Evolutionary conservation across 1,284 basidiomycete genomes (phyloP), one percentile per base, ranked within the genome.

Genomic region (Ustilago loliicola): DNA sequence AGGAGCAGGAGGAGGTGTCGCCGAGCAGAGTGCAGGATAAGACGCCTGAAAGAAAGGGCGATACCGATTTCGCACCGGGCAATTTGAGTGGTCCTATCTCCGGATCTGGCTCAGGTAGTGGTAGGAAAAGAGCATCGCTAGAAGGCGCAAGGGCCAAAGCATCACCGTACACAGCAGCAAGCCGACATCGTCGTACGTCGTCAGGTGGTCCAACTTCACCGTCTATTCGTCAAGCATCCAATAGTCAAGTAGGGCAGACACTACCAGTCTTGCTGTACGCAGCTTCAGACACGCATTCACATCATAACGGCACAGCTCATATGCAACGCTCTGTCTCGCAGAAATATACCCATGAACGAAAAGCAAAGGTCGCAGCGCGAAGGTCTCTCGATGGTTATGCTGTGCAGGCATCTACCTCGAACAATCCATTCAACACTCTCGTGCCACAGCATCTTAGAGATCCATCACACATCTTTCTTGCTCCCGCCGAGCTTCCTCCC

Each of bases 71-170:
- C n/a, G 29, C 60, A 10, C 67, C 67, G 4, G 58, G 50, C 27
- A 40, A 67, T 32, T 34, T 55, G 27, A 54, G 50, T 4, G 73
- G 73, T n/a, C 73, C 73, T 5, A 5, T 76, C 21, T 71, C 67
- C 1, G 73, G 73, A 11, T 67, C 68, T 3, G 73, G 73, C 5
- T 76, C 73, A 4, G 73, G 73, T 0, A 76, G 73, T 27, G 73
- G 73, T 21, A 51, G 65, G 21, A 69, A 66, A 19, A 54, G 68
- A 17, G 73, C 68, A 13, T 76, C 73, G 15, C 53, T 71, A 7
- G 73, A 76, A 8, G 61, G 64, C 9, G 72, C 62, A 1, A 59
- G 63, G n/a, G 53, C 53, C 13, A 76, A 48, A 36, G 51, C 36
- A 3, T 66, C 65, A 0, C 73, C 73, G 5, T 76, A 76, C 29